These are phyloP conservation scores for Holtermanniella nyarrowii DNA, from an alignment of 768 basidiomycete genomes.

Conservation along the genomic window DNA sequence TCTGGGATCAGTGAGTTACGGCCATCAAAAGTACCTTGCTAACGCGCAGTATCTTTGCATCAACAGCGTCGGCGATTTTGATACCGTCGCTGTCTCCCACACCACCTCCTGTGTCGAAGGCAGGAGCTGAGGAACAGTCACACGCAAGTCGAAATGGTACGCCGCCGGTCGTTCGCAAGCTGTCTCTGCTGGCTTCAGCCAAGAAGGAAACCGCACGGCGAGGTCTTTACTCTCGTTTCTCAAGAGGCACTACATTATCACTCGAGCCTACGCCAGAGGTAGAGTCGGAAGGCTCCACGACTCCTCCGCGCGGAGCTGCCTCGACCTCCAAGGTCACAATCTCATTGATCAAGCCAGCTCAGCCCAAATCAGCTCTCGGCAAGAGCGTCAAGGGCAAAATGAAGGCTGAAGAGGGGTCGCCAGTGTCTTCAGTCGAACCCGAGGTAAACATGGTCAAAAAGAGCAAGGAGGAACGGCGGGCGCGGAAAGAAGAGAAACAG, in stretches of 20 bases:
- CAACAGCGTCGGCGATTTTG: constrained; percentile 72
- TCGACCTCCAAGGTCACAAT: not conserved
- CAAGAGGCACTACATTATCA: constrained; percentile 48
- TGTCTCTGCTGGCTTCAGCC: constrained; percentile 43
- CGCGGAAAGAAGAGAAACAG: not conserved
- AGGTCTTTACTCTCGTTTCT: constrained; percentile 68
- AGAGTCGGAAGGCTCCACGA: constrained; percentile 43
- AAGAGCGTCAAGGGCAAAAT: constrained; percentile 1
- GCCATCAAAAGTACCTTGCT: not conserved
- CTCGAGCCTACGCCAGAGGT: constrained; percentile 43
- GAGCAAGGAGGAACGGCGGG: constrained; percentile 4
- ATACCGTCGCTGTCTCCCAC: constrained; percentile 44
- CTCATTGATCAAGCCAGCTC: too few species aligned
- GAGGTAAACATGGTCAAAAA: constrained; percentile 7
- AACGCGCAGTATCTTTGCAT: constrained; percentile 57
- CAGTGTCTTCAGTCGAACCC: too few species aligned
- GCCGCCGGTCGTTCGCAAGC: constrained; percentile 28
- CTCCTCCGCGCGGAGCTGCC: constrained; percentile 27
- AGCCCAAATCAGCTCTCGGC: not conserved
- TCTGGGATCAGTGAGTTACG: constrained; percentile 86
- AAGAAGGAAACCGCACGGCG: constrained; percentile 69
- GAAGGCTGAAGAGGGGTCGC: constrained; percentile 7
- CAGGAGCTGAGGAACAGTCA: constrained; percentile 48
- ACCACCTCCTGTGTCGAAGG: constrained; percentile 2
- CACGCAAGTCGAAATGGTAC: constrained; percentile 44